phyloP scores from a whole-genome alignment of 139 green algal species.

The Volvox reticuliferus region DNA sequence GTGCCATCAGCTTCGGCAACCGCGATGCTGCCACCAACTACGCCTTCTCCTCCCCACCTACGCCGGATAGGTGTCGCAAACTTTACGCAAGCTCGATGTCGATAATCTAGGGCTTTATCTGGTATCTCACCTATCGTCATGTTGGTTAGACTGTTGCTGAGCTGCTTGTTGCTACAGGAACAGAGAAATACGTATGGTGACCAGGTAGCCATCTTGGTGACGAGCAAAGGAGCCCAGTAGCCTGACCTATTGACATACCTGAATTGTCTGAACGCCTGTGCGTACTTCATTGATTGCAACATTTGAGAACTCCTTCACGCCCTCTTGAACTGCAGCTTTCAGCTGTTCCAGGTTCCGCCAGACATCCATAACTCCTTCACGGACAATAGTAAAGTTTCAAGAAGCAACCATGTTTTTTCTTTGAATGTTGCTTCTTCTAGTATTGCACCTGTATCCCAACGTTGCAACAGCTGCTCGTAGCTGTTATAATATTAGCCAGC shows the following conservation, averaged over 20 bases:
- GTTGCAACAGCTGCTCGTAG: too few relatives aligned
- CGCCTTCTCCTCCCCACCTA: slow-evolving; percentile 13
- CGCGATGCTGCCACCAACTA: not conserved
- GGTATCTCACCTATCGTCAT: not conserved
- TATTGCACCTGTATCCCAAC: too few relatives aligned
- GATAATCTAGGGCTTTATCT: not conserved
- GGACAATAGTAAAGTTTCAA: too few relatives aligned
- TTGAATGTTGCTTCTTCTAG: too few relatives aligned
- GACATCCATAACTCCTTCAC: slow-evolving; percentile 11
- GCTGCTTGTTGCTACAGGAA: slow-evolving; percentile 10
- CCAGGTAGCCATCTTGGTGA: not conserved
- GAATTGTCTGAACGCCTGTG: slow-evolving; percentile 27
- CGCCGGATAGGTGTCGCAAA: not conserved
- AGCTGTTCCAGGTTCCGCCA: slow-evolving; percentile 39
- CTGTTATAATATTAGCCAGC: too few relatives aligned
- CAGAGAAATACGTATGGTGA: not conserved
- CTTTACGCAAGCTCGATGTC: too few relatives aligned
- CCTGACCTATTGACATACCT: not conserved
- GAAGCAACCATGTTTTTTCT: too few relatives aligned
- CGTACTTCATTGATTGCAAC: slow-evolving; percentile 49
- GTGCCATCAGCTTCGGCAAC: not conserved
- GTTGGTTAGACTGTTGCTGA: not conserved
- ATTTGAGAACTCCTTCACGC: slow-evolving; percentile 56
- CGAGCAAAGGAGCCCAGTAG: not conserved
- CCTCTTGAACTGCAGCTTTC: slow-evolving; percentile 47